Conservation (phyloP, 306 rosid genomes). For the Begonia fuchsioides region DNA sequence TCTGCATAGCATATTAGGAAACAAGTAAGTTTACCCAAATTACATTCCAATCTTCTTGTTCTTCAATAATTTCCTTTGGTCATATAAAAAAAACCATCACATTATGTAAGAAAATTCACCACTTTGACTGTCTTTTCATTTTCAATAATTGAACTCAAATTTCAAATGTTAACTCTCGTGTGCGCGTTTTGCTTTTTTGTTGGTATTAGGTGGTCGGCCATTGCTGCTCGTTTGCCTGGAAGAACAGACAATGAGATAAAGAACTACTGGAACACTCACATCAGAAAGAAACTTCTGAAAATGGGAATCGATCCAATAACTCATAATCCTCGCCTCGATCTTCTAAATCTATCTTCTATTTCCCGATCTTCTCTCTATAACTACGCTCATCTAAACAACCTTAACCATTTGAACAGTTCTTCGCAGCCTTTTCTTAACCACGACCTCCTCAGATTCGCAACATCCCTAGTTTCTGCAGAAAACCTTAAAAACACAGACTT, state of each 20-base stretch:
- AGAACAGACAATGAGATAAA: slow-evolving; percentile 93
- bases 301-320: slow-evolving; percentile 98
- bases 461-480: slow-evolving; percentile 44
- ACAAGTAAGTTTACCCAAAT: slow-evolving; percentile 35
- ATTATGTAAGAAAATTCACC: too few relatives aligned
- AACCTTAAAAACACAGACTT: slow-evolving; percentile 10
- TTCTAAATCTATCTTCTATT: slow-evolving; percentile 57
- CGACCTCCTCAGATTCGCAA: slow-evolving; percentile 53
- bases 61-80: too few relatives aligned
- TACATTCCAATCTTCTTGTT: too few relatives aligned
- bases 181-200: too few relatives aligned
- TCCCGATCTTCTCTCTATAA: slow-evolving; percentile 38
- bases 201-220: slow-evolving; percentile 94
- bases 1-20: slow-evolving; percentile 74
- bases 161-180: too few relatives aligned
- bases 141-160: too few relatives aligned
- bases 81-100: too few relatives aligned
- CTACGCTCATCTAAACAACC: background rate
- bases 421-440: slow-evolving; percentile 21
- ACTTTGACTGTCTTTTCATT: too few relatives aligned
- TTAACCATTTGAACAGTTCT: slow-evolving; percentile 16
- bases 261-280: slow-evolving; percentile 95
- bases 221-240: slow-evolving; percentile 83
- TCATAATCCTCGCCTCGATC: slow-evolving; percentile 69
- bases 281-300: slow-evolving; percentile 66